Conservation (phyloP, 208 protist genomes). For the Leishmania mexicana region DNA sequence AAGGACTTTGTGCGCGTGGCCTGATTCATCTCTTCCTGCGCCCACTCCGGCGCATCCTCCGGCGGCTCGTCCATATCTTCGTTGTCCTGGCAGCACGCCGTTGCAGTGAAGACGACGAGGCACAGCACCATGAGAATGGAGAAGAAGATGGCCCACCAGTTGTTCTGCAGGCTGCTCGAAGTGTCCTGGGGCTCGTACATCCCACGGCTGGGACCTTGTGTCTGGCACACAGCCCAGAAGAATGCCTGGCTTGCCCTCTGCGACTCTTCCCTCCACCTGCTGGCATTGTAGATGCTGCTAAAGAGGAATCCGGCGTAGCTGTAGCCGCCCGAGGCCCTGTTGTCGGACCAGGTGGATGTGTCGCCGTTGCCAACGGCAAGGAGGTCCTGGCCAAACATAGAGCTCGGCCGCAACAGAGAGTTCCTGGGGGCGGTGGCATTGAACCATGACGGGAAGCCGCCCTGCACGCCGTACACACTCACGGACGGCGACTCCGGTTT, state of each 20-base stretch:
- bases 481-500: neutral
- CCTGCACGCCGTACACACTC: neutral
- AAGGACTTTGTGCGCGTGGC: conserved; percentile 34
- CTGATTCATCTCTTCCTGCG: conserved; percentile 27
- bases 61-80: conserved; percentile 60
- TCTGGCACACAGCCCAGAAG: conserved; percentile 42
- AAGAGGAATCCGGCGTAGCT: conserved; percentile 29
- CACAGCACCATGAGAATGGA: conserved; percentile 30
- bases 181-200: conserved; percentile 29
- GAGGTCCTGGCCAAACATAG: conserved; percentile 23
- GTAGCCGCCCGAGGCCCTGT: conserved; percentile 32
- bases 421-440: neutral
- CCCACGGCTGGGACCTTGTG: conserved; percentile 25
- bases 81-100: conserved; percentile 43
- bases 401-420: conserved; percentile 22
- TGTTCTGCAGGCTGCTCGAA: conserved; percentile 19
- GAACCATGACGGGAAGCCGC: conserved; percentile 21
- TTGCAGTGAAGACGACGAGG: conserved; percentile 33
- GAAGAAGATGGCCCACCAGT: conserved; percentile 47
- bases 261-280: conserved; percentile 8
- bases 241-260: conserved; percentile 3
- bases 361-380: conserved; percentile 16
- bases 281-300: conserved; percentile 8
- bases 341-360: conserved; percentile 39
- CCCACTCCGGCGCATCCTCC: conserved; percentile 56